phyloP scores from a whole-genome alignment of 495 filamentous ascomycete genomes.

The Penicillium manginii region DNA sequence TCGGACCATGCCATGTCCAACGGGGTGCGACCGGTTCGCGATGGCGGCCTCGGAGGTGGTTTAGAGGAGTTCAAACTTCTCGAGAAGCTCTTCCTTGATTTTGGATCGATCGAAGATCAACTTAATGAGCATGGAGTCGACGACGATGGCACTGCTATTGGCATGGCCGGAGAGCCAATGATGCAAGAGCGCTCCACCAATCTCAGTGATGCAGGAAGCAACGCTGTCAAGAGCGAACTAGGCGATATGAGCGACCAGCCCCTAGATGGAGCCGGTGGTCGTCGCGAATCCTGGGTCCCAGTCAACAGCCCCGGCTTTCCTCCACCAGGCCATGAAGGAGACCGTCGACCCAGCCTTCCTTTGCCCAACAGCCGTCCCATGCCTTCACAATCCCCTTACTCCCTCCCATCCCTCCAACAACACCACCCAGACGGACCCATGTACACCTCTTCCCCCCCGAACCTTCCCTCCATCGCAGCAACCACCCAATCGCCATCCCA shows the following conservation, averaged over 20 bases:
- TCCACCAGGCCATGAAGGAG: constrained; percentile 40
- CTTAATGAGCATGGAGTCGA: constrained; percentile 34
- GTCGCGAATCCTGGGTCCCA: constrained; percentile 51
- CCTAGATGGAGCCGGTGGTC: constrained; percentile 39
- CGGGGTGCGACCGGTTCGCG: constrained; percentile 47
- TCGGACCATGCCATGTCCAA: constrained; percentile 42
- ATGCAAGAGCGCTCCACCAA: constrained; percentile 39
- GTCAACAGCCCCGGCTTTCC: constrained; percentile 48
- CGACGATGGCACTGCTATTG: constrained; percentile 38
- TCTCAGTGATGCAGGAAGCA: constrained; percentile 47
- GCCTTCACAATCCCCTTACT: constrained; percentile 46
- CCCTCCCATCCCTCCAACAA: constrained; percentile 46
- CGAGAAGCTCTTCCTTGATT: constrained; percentile 61
- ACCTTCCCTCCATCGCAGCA: constrained; percentile 39
- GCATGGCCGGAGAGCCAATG: constrained; percentile 24
- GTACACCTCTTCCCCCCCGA: constrained; percentile 43
- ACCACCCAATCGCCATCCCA: constrained; percentile 38
- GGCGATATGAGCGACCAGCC: constrained; percentile 39
- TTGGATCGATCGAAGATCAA: constrained; percentile 55
- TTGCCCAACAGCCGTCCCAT: constrained; percentile 40
- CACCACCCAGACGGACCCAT: constrained; percentile 45
- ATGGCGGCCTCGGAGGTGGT: constrained; percentile 62
- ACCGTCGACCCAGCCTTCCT: constrained; percentile 50
- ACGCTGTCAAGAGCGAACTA: constrained; percentile 47
- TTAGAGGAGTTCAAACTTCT: constrained; percentile 72